Percentiles rank a stretch among this genome's conserved stretches.
phyloP scores from a whole-genome alignment of 1,284 basidiomycete species.

The Takashimella tepidaria region DNA sequence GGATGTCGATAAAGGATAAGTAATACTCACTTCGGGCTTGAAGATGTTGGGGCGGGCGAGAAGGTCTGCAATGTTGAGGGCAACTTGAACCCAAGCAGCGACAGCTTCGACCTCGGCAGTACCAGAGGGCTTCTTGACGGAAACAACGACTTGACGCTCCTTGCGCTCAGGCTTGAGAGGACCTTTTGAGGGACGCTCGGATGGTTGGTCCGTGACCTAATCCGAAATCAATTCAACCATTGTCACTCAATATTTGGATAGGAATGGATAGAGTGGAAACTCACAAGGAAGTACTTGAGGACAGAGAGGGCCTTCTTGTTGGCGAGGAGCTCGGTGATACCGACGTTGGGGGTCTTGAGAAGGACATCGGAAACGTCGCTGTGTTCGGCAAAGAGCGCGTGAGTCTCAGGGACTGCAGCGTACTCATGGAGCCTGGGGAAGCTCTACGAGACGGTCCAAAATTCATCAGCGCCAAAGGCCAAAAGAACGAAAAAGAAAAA shows the following conservation, averaged over 20 bases:
- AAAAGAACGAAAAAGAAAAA: background rate
- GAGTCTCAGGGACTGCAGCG: constrained; percentile 29
- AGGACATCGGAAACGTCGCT: constrained; percentile 72
- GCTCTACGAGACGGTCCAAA: constrained; percentile 40
- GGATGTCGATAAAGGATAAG: constrained; percentile 5
- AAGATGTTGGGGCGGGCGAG: constrained; percentile 54
- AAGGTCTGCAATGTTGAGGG: constrained; percentile 69
- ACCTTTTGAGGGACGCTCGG: constrained; percentile 56
- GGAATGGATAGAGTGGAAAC: constrained; percentile 59
- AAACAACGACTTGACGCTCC: constrained; percentile 67
- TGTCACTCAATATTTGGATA: background rate
- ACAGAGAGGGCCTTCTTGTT: constrained; percentile 54
- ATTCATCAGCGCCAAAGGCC: background rate
- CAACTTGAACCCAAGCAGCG: constrained; percentile 58
- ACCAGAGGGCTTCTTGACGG: constrained; percentile 57
- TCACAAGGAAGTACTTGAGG: constrained; percentile 62
- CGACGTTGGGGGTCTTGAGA: constrained; percentile 60
- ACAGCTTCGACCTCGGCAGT: constrained; percentile 52
- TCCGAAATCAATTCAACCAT: background rate
- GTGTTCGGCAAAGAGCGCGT: constrained; percentile 72
- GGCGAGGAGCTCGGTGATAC: constrained; percentile 58
- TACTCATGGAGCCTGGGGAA: constrained; percentile 42
- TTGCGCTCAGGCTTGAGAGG: constrained; percentile 53
- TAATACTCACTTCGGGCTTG: constrained; percentile 65
- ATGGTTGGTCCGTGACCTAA: constrained; percentile 76